A percentile compares a stretch with the other conserved stretches of the same genome.
These are phyloP conservation scores for Neoboletus subvelutipes DNA, from an alignment of 768 basidiomycete species.

Conservation along the genomic window DNA sequence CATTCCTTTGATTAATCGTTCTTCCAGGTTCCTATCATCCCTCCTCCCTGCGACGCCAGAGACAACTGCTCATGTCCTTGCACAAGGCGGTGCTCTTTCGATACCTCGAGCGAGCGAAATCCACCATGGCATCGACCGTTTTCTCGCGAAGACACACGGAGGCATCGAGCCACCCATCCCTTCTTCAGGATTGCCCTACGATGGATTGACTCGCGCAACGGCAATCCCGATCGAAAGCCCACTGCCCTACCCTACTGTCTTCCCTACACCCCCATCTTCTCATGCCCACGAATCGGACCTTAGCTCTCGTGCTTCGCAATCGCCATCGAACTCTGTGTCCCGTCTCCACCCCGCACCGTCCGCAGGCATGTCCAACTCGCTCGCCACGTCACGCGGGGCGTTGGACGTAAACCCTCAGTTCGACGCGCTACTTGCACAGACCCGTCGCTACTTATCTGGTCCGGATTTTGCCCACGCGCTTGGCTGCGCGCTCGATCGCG, in stretches of 20 bases:
- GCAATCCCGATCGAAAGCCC: conserved; percentile 22
- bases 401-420: conserved; percentile 42
- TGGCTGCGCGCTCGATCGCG: conserved; percentile 68
- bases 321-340: conserved; percentile 19
- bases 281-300: conserved; percentile 16
- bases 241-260: conserved; percentile 3
- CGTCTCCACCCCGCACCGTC: conserved; percentile 11
- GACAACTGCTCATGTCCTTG: conserved; percentile 65
- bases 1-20: neutral
- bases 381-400: conserved; percentile 5
- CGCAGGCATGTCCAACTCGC: neutral
- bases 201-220: conserved; percentile 11
- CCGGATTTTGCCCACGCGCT: conserved; percentile 71
- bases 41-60: conserved; percentile 75
- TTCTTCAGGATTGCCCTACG: neutral
- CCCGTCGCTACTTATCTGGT: conserved; percentile 58
- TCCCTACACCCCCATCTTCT: conserved; percentile 26
- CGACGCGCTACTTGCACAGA: conserved; percentile 64
- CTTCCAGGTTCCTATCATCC: conserved; percentile 58
- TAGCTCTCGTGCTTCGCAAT: conserved; percentile 30
- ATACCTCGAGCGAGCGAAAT: conserved; percentile 3
- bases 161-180: neutral
- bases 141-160: neutral
- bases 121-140: neutral
- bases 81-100: conserved; percentile 53